phyloP scores from a whole-genome alignment of 495 filamentous ascomycete species.

The Chaetomium cochliodes region DNA sequence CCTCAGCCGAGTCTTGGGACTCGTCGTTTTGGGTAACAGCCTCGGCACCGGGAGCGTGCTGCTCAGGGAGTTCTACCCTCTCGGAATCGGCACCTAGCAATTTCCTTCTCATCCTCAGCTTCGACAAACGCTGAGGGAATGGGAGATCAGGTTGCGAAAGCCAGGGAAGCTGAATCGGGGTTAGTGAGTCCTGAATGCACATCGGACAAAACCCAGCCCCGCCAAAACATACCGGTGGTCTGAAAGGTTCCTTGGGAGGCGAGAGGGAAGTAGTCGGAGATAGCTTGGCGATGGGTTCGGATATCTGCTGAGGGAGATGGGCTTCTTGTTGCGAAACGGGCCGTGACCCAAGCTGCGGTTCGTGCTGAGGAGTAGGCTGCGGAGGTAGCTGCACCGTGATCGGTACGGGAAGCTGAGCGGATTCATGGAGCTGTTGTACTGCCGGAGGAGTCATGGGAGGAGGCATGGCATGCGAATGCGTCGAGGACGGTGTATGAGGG shows the following conservation, averaged over 20 bases:
- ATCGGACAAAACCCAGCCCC: not conserved
- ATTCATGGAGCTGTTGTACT: constrained; percentile 17
- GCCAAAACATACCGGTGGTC: constrained; percentile 59
- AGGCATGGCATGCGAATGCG: constrained; percentile 41
- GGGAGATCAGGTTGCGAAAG: constrained; percentile 64
- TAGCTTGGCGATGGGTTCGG: constrained; percentile 9
- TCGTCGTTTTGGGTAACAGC: constrained; percentile 25
- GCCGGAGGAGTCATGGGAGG: constrained; percentile 43
- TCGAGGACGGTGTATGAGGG: constrained; percentile 46
- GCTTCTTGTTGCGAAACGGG: constrained; percentile 17
- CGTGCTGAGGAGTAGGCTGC: constrained; percentile 10
- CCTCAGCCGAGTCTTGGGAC: constrained; percentile 16
- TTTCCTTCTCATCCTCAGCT: constrained; percentile 39
- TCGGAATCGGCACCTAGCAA: constrained; percentile 35
- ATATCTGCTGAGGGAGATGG: not conserved
- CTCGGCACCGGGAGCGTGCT: constrained; percentile 28
- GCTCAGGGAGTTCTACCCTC: constrained; percentile 36
- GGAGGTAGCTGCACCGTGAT: not conserved
- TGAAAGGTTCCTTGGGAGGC: constrained; percentile 47
- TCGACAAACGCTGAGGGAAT: constrained; percentile 58
- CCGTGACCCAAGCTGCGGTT: constrained; percentile 7
- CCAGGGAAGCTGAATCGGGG: constrained; percentile 67
- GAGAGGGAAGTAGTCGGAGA: constrained; percentile 12
- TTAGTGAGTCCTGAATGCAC: constrained; percentile 22
- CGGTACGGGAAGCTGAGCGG: constrained; percentile 13